Evolutionary conservation across 345 rosid genomes (phyloP).

Genomic region (Eucalyptus tenuipes): DNA sequence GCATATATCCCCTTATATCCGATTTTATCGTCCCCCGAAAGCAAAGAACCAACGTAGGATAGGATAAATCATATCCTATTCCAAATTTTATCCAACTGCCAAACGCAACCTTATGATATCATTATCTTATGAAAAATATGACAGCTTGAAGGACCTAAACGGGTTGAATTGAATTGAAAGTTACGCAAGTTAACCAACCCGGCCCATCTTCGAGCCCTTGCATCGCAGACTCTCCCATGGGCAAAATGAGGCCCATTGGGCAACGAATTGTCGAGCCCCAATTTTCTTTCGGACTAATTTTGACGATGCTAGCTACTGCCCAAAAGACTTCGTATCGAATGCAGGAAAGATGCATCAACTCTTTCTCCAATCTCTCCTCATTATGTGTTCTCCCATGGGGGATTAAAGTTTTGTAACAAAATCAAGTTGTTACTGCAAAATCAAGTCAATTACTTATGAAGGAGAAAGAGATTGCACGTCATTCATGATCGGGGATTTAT

Average conservation of each 20-base stretch:
- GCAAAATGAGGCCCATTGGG: not conserved
- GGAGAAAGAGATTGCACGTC: not conserved
- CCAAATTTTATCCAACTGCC: no score
- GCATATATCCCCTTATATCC: no score
- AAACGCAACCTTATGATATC: no score
- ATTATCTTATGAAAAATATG: not conserved
- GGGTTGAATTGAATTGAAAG: not conserved
- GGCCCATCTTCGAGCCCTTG: not conserved
- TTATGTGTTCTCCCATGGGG: not conserved
- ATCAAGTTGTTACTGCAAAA: not conserved
- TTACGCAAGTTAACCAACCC: not conserved
- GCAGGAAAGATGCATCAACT: not conserved
- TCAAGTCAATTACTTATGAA: not conserved
- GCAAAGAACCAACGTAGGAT: no score
- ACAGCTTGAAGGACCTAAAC: not conserved
- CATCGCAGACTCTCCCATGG: not conserved
- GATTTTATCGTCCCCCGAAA: no score
- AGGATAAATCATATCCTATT: no score
- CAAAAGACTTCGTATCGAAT: not conserved
- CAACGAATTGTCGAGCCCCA: not conserved
- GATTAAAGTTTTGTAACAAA: not conserved
- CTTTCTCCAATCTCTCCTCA: not conserved
- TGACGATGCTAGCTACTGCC: not conserved
- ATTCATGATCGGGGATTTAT: not conserved
- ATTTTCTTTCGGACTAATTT: not conserved